Conservation (phyloP, 2,329 filamentous ascomycete species). For the Aspergillus hiratsukae region DNA sequence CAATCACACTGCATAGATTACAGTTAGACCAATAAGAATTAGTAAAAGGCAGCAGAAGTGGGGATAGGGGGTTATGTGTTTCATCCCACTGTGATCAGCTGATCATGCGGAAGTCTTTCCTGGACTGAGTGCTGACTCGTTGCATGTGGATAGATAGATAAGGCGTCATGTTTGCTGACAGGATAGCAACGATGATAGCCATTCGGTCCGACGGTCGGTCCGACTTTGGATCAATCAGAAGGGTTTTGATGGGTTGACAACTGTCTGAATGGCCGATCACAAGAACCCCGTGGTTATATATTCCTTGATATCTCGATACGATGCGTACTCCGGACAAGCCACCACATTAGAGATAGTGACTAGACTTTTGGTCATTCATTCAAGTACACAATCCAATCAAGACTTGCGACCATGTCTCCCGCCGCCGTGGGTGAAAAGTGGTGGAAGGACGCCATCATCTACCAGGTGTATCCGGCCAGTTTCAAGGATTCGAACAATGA, state of each 20-base stretch:
- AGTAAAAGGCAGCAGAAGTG: background rate
- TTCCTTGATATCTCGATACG: background rate
- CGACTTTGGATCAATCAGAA: constrained; percentile 16
- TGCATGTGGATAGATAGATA: background rate
- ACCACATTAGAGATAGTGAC: background rate
- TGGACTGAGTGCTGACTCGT: background rate
- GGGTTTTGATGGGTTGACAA: background rate
- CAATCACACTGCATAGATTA: background rate
- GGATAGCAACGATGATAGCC: background rate
- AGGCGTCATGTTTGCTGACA: background rate
- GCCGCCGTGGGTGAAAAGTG: constrained; percentile 16
- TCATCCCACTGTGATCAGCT: background rate
- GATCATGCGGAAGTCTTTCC: background rate
- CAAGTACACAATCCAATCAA: background rate
- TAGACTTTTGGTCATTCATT: background rate
- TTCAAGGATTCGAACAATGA: constrained; percentile 48
- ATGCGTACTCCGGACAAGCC: too few relatives aligned
- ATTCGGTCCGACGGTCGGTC: constrained; percentile 15
- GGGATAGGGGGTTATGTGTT: background rate
- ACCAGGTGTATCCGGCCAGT: constrained; percentile 56
- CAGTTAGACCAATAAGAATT: background rate
- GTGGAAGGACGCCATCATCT: constrained; percentile 38
- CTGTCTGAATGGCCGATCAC: background rate
- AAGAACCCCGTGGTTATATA: background rate
- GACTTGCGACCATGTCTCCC: constrained; percentile 5